Conservation (phyloP, 1,284 basidiomycete genomes). For the Malassezia furfur region DNA sequence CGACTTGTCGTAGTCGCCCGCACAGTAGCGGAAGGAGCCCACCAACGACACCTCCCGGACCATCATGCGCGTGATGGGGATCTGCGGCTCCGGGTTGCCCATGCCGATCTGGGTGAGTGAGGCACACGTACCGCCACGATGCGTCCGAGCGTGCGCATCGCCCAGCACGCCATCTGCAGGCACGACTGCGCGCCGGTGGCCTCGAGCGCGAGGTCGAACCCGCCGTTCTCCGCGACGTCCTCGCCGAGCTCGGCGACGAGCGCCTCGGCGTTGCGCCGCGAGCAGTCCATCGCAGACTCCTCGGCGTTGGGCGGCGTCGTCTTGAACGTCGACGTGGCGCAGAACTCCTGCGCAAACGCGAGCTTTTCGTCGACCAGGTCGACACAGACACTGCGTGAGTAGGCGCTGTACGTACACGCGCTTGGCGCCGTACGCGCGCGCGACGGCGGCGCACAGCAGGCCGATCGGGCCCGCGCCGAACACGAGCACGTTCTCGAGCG, state of each 20-base stretch:
- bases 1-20: constrained; percentile 60
- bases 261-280: constrained; percentile 53
- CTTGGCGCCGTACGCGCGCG: constrained; percentile 58
- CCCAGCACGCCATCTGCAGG: constrained; percentile 39
- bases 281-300: constrained; percentile 44
- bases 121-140: constrained; percentile 26
- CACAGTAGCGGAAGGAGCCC: constrained; percentile 70
- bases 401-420: constrained; percentile 49
- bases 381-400: constrained; percentile 25
- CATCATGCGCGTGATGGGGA: constrained; percentile 51
- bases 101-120: constrained; percentile 55
- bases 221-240: constrained; percentile 50
- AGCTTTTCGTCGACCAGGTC: constrained; percentile 73
- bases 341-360: constrained; percentile 75
- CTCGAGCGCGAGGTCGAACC: constrained; percentile 57
- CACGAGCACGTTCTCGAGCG: constrained; percentile 51
- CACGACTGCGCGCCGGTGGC: constrained; percentile 53
- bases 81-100: constrained; percentile 46
- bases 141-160: constrained; percentile 28
- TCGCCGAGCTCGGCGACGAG: constrained; percentile 51
- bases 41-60: constrained; percentile 31
- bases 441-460: constrained; percentile 81
- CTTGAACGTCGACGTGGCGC: constrained; percentile 71
- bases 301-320: constrained; percentile 51
- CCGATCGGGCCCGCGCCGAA: constrained; percentile 87